These are phyloP conservation scores for Argentina anserina DNA, from an alignment of 306 rosid species.

Conservation along the genomic window DNA sequence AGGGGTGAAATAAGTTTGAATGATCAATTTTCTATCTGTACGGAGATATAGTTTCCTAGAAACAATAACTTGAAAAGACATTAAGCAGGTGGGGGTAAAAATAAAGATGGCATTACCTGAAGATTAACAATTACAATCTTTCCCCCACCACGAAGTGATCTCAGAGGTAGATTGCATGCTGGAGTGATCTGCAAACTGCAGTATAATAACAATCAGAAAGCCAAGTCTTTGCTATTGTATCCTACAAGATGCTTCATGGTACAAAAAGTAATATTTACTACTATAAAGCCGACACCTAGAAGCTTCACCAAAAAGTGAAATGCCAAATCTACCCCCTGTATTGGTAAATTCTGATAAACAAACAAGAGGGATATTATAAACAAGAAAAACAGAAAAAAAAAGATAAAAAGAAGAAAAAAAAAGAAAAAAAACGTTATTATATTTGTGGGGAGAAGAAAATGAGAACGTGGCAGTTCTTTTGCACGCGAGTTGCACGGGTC, in stretches of 20 bases:
- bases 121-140: slow-evolving; percentile 92
- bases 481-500: no score
- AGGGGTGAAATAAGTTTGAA: not conserved
- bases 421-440: no score
- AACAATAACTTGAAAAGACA: slow-evolving; percentile 19
- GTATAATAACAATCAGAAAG: not conserved
- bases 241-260: not conserved
- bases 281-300: no score
- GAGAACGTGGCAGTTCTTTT: no score
- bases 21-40: not conserved
- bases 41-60: not conserved
- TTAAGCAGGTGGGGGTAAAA: not conserved
- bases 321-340: no score
- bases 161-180: slow-evolving; percentile 95
- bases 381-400: no score
- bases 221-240: not conserved
- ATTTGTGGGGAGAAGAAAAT: no score
- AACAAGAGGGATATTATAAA: no score
- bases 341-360: no score
- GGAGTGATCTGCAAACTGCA: slow-evolving; percentile 98
- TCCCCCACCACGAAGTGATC: slow-evolving; percentile 93
- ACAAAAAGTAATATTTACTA: not conserved
- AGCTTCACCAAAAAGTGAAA: no score
- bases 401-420: no score
- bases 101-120: slow-evolving; percentile 50